Evolutionary conservation across 768 basidiomycete species (phyloP), one percentile per base, ranked within the genome.

Genomic region (Vararia minispora): DNA sequence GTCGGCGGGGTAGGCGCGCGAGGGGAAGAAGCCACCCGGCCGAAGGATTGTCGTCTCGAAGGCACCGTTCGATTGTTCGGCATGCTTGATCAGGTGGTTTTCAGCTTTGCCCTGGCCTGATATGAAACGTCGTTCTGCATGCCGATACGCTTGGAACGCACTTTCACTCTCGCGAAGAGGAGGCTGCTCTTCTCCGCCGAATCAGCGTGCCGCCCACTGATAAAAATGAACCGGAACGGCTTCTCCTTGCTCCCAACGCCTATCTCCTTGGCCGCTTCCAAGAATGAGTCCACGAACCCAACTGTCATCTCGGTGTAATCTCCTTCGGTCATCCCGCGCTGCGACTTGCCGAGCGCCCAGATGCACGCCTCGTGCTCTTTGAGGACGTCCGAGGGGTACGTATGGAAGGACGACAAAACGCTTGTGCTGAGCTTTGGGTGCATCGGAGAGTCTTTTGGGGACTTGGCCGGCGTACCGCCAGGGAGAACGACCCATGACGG

Each of bases 201-300:
- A 38, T 50, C 48, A 5, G 56, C 56, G 6, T 54, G 52, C 14
- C 45, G 36, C 9, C 56, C 56, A 17, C 52, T 56, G 8, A 58
- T 33, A 32, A 48, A 53, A 22, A 57, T 48, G 37, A 58, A 41
- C 14, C 47, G 40, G 44, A 57, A 57, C 13, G 56, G 54, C 10
- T 28, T 35, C 16, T 28, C 36, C 5, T 28, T 25, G 1, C 46
- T 46, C 2, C 52, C 54, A 4, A 47, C 41, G n/a, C 27, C 36
- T 18, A 13, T 37, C n/a, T 25, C 38, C 32, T 38, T 40, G 16
- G 46, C 27, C 30, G 28, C 44, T 9, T 25, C 14, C 16, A 48
- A 31, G 21, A 43, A 41, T 3, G 45, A 28, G n/a, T 41, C 33
- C 11, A 46, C 6, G 34, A 56, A 56, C 5, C 52, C 54, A 20